A percentile compares a stretch with the other conserved stretches of the same genome.
Evolutionary conservation across 768 basidiomycete genomes (phyloP).

Genomic region (Lactarius vividus): DNA sequence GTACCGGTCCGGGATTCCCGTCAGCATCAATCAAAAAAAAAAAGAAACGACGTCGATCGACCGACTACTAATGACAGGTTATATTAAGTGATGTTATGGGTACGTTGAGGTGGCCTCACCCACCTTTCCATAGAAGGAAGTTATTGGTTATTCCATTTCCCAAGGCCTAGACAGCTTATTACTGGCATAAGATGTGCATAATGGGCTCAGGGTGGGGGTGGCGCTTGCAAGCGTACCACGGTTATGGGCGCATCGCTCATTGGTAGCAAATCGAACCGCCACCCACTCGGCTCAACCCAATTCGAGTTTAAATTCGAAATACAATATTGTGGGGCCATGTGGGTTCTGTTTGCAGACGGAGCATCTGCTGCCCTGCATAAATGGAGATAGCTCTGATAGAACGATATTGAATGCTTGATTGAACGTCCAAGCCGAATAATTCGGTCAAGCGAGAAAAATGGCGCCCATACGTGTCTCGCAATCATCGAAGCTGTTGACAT

Average conservation of each 20-base stretch:
- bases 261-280: conserved; percentile 1
- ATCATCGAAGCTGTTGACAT: not conserved
- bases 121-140: not conserved
- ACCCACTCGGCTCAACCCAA: not conserved
- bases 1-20: not conserved
- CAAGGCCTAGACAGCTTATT: not conserved
- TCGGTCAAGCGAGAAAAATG: not conserved
- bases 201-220: too few species aligned
- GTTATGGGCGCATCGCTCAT: not conserved
- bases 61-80: not conserved
- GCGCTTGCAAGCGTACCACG: not conserved
- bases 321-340: not conserved
- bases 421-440: not conserved
- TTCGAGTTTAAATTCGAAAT: not conserved
- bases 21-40: not conserved
- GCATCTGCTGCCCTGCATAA: not conserved
- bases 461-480: not conserved
- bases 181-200: not conserved
- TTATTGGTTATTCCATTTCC: not conserved
- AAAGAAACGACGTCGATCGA: not conserved
- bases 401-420: not conserved
- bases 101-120: not conserved
- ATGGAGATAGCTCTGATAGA: not conserved
- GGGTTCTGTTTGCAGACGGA: not conserved
- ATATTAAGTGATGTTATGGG: not conserved